phyloP scores from a whole-genome alignment of 202 grass and related monocot genomes.

The Carex arenaria region DNA sequence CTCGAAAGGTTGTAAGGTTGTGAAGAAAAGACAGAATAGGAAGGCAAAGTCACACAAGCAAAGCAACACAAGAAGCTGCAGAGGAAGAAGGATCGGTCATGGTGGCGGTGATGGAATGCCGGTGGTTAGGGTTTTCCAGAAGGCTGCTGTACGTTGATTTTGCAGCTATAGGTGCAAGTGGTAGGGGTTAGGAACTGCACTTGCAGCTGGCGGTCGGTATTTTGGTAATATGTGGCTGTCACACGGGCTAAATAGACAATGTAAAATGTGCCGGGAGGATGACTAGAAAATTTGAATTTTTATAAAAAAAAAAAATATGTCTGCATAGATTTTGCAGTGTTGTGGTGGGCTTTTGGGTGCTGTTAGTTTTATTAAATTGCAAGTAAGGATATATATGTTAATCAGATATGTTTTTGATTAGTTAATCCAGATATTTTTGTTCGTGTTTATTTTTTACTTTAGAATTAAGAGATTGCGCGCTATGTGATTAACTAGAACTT shows the following conservation, averaged over 20 bases:
- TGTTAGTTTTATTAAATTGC: neutral
- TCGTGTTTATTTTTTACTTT: neutral
- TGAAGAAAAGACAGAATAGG: constrained; percentile 40
- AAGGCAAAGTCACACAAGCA: constrained; percentile 45
- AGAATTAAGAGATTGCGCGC: neutral
- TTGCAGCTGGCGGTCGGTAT: neutral
- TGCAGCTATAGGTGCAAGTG: constrained; percentile 10
- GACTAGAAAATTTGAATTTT: neutral
- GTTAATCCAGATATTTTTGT: neutral
- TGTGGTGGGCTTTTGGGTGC: neutral
- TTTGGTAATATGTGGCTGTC: neutral
- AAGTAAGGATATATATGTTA: neutral
- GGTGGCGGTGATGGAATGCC: constrained; percentile 67
- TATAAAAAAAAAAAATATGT: neutral
- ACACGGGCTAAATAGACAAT: neutral
- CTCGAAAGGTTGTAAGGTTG: constrained; percentile 18
- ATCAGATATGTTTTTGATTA: neutral
- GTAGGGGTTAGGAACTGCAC: neutral
- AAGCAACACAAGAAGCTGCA: constrained; percentile 78
- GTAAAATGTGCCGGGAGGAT: neutral
- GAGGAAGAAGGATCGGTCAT: constrained; percentile 82
- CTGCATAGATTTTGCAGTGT: neutral
- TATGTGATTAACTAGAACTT: neutral
- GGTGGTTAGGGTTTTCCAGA: constrained; percentile 62
- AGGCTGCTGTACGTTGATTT: constrained; percentile 38